phyloP scores from a whole-genome alignment of 176 grass and related monocot species.

The Oryza punctata region DNA sequence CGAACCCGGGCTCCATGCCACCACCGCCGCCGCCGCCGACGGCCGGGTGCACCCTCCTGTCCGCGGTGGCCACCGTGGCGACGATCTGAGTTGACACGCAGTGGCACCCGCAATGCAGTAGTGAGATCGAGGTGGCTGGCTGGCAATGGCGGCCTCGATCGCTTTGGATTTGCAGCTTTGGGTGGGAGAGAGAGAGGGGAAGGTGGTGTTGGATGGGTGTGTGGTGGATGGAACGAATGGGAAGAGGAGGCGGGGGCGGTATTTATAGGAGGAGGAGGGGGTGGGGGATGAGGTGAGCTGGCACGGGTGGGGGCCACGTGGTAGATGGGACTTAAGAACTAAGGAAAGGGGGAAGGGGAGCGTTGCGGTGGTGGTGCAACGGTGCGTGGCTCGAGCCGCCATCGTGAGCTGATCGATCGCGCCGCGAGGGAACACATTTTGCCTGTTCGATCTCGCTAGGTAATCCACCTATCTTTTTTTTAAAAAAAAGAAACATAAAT shows the following conservation, averaged over 20 bases:
- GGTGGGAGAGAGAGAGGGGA: neutral
- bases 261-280: slow-evolving; percentile 40
- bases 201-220: slow-evolving; percentile 29
- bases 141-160: neutral
- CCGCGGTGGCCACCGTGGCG: slow-evolving; percentile 19
- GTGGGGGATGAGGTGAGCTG: neutral
- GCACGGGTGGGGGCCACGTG: neutral
- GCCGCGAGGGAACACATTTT: no score
- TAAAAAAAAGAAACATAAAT: no score
- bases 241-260: slow-evolving; percentile 31
- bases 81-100: neutral
- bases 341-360: slow-evolving; percentile 3
- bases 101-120: neutral
- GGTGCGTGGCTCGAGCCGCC: neutral
- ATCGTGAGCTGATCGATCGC: neutral
- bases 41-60: slow-evolving; percentile 18
- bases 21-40: neutral
- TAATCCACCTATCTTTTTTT: no score
- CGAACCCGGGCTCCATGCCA: slow-evolving; percentile 56
- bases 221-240: slow-evolving; percentile 49
- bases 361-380: neutral
- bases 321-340: slow-evolving; percentile 47
- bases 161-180: neutral
- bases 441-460: no score
- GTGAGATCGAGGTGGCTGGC: neutral